These are phyloP conservation scores for Thraustotheca clavata DNA, from an alignment of 352 stramenopile genomes.

Conservation along the genomic window DNA sequence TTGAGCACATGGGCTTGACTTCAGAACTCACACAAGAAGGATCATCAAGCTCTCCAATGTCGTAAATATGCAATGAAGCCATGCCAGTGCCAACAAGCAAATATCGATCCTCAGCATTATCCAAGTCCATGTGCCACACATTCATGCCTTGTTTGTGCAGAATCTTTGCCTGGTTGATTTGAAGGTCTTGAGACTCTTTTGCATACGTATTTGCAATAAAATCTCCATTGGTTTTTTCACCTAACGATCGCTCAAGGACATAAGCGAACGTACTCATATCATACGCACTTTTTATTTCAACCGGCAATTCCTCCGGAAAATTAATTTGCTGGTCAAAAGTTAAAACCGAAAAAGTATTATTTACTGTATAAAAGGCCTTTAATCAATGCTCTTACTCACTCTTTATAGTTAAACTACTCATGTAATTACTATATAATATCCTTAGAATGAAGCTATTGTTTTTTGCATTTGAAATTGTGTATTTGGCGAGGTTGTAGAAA, in stretches of 20 bases:
- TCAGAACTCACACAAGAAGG: constrained; percentile 8
- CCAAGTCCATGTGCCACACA: constrained; percentile 51
- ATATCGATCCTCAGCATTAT: constrained; percentile 47
- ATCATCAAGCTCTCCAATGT: constrained; percentile 46
- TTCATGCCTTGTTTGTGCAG: constrained; percentile 52
- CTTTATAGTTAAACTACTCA: too few relatives aligned
- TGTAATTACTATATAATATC: too few relatives aligned
- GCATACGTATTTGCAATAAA: constrained; percentile 39
- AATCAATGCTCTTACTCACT: too few relatives aligned
- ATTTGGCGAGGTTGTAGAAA: too few relatives aligned
- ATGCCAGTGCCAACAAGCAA: constrained; percentile 50
- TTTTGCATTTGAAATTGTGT: too few relatives aligned
- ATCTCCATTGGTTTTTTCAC: constrained; percentile 22
- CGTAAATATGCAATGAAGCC: constrained; percentile 52
- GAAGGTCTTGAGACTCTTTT: constrained; percentile 6
- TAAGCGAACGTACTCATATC: constrained; percentile 45
- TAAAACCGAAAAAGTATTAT: too few relatives aligned
- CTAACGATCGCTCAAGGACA: constrained; percentile 22
- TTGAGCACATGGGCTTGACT: background rate
- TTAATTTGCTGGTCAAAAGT: too few relatives aligned
- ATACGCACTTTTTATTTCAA: background rate
- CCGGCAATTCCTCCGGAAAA: too few relatives aligned
- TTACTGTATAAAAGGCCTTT: too few relatives aligned
- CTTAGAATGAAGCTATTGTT: too few relatives aligned
- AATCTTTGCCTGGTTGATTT: constrained; percentile 30